phyloP scores from a whole-genome alignment of 108 stramenopile species.

The Cyclotella atomus region DNA sequence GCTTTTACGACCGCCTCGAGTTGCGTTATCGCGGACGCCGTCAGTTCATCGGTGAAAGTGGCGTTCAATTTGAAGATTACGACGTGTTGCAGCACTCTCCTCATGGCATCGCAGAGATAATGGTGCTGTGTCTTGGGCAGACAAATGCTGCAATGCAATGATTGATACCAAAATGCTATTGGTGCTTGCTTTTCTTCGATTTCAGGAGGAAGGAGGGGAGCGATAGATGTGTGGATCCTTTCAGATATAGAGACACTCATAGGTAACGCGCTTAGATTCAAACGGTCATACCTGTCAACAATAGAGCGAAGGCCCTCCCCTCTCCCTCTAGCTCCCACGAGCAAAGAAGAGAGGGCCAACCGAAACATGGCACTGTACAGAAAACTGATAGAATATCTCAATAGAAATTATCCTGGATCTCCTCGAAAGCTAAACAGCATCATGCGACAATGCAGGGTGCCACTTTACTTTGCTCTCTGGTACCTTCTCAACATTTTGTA shows the following conservation, averaged over 20 bases:
- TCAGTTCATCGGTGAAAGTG: not conserved
- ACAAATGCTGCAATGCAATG: too few relatives aligned
- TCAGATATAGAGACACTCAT: too few relatives aligned
- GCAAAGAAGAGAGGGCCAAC: too few relatives aligned
- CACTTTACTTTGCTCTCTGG: slow-evolving; percentile 69
- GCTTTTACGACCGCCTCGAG: not conserved
- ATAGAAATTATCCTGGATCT: not conserved
- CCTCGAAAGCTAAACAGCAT: not conserved
- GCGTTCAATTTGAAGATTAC: not conserved
- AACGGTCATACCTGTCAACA: too few relatives aligned
- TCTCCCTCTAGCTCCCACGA: too few relatives aligned
- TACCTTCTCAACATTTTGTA: slow-evolving; percentile 78
- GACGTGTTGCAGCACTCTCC: not conserved
- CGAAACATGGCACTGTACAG: not conserved
- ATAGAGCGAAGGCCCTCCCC: too few relatives aligned
- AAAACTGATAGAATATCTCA: not conserved
- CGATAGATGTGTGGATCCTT: too few relatives aligned
- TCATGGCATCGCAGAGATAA: not conserved
- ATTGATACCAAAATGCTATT: too few relatives aligned
- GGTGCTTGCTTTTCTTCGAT: too few relatives aligned
- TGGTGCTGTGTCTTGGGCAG: too few relatives aligned
- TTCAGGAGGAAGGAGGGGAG: too few relatives aligned
- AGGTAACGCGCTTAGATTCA: too few relatives aligned
- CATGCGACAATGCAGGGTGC: slow-evolving; percentile 28
- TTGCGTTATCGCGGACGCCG: not conserved